phyloP scores from a whole-genome alignment of 768 basidiomycete genomes.

The Suillus paluster region DNA sequence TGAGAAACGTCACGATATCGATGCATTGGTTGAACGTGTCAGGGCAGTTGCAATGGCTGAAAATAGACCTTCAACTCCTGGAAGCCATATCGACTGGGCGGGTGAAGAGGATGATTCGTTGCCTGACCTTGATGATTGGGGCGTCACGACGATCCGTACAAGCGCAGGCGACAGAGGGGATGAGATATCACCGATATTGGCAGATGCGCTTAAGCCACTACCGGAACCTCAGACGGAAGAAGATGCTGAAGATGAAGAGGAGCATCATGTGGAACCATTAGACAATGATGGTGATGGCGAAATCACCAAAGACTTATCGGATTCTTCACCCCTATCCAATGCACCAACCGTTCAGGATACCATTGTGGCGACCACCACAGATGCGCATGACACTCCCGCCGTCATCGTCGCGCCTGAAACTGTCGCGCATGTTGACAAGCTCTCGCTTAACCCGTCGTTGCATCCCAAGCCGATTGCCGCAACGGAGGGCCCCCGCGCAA shows the following conservation, averaged over 20 bases:
- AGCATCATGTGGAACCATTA: slow-evolving; percentile 26
- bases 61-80: slow-evolving; percentile 68
- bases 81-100: slow-evolving; percentile 88
- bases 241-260: slow-evolving; percentile 19
- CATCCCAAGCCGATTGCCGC: slow-evolving; percentile 48
- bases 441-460: slow-evolving; percentile 49
- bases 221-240: slow-evolving; percentile 48
- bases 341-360: slow-evolving; percentile 7
- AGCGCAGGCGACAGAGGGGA: slow-evolving; percentile 34
- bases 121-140: slow-evolving; percentile 89
- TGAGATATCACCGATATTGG: slow-evolving; percentile 70
- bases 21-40: slow-evolving; percentile 79
- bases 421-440: slow-evolving; percentile 20
- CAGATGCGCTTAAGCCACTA: slow-evolving; percentile 63
- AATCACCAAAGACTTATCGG: slow-evolving; percentile 6
- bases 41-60: slow-evolving; percentile 74
- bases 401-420: slow-evolving; percentile 13
- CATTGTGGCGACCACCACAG: slow-evolving; percentile 7
- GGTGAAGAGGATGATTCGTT: slow-evolving; percentile 82
- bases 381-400: slow-evolving; percentile 19
- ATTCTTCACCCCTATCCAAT: slow-evolving; percentile 14
- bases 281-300: slow-evolving; percentile 13
- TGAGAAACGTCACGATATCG: slow-evolving; percentile 66
- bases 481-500: slow-evolving; percentile 19
- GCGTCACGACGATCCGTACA: slow-evolving; percentile 49